These are phyloP conservation scores for Mariannaea sp. DNA, from an alignment of 2,329 filamentous ascomycete genomes.

Conservation along the genomic window DNA sequence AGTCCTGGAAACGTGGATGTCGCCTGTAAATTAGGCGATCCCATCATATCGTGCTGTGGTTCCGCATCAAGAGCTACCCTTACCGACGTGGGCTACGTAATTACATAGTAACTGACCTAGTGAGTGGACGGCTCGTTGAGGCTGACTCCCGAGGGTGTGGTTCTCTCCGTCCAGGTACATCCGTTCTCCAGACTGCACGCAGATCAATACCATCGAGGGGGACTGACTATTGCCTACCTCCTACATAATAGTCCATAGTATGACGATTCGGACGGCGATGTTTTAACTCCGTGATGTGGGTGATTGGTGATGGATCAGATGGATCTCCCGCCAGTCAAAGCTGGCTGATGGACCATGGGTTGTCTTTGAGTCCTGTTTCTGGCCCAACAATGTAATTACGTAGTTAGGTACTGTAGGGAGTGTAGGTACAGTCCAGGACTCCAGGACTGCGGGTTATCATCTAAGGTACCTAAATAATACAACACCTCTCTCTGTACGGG, in stretches of 20 bases:
- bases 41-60: neutral
- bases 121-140: conserved; percentile 3
- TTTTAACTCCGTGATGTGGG: conserved; percentile 5
- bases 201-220: neutral
- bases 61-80: neutral
- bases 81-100: too few relatives aligned
- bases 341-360: too few relatives aligned
- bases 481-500: too few relatives aligned
- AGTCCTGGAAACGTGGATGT: too few relatives aligned
- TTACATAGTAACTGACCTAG: conserved; percentile 8
- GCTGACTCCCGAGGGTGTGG: conserved; percentile 8
- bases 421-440: too few relatives aligned
- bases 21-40: neutral
- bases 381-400: too few relatives aligned
- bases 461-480: too few relatives aligned
- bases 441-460: too few relatives aligned
- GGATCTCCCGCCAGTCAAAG: conserved; percentile 6
- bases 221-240: neutral
- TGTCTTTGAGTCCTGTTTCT: conserved; percentile 4
- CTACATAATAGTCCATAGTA: too few relatives aligned
- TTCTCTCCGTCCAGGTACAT: conserved; percentile 5
- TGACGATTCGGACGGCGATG: neutral
- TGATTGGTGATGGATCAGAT: conserved; percentile 7
- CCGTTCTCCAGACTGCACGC: neutral
- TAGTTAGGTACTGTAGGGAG: too few relatives aligned